Evolutionary conservation across 177 flowering plant genomes (phyloP), one percentile per base, ranked within the genome.

Genomic region (Vitis hybrid): DNA sequence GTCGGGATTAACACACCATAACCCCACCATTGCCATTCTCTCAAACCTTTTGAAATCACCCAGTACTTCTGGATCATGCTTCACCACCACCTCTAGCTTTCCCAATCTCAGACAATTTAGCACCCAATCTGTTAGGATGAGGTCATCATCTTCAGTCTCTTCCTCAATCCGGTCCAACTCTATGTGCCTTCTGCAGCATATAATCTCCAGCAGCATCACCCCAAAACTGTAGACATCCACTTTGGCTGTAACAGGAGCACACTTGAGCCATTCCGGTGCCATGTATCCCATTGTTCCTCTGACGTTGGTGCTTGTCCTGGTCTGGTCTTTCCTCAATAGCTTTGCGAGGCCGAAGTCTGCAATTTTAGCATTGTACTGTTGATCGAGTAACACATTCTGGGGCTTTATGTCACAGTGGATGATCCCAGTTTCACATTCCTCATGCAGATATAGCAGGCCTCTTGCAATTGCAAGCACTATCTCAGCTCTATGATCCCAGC

Each of bases 161-260:
- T 74, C 77, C 62, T 69, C 73, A 13, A 70, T 66, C 23, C 73
- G 59, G 69, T 45, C 26, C 50, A 66, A 15, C 9, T 72, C 72
- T 40, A 76, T 64, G 55, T 75, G 73, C 67, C 78, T 75, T 66
- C 78, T 75, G 23, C 70, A 21, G 49, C 83, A 81, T 21, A 74
- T 65, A 49, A 80, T 77, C 73, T 80, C 82, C 7, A 80, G 75
- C 52, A 80, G 23, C 73, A 75, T 73, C 4, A 81, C 75, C 9
- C 83, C 83, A 61, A 62, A 81, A 56, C 83, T 81, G 65, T 62
- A 81, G 12, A 78, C 71, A 68, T 81, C 83, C 4, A 74, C 81
- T 34, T 74, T 78, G 9, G 68, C 55, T 4, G 81, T 58, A 14
- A 74, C 34, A 0, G 83, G 71, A 1, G 56, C 62, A 26, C 65